Base-by-base conservation (phyloP, 495 filamentous ascomycete genomes). In the Penicillium canescens region DNA sequence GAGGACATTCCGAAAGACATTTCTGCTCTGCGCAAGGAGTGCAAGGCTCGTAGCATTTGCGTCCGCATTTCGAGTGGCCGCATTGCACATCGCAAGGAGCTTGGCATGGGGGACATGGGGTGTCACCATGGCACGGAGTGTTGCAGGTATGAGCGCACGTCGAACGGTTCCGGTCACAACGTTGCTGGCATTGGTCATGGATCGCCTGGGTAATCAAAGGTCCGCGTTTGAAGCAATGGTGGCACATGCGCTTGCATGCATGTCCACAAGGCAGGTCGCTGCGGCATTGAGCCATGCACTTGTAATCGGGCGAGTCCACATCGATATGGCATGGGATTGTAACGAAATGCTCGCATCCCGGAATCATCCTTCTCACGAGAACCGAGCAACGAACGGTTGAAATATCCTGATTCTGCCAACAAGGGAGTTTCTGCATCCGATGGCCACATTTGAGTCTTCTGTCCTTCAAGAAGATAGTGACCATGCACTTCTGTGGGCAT, bases 361-460 rank as follows among this genome's bases (percentile, higher is more conserved):
- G 73, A 6, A 88, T 69, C 0, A 35, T 56, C 50, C 74, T 73
- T 37, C 74, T 55, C 0, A 85, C 72, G 20, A 57, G 46, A 2
- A 63, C 59, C 14, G 66, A 50, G 50, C 78, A 84, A 31, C 55
- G 55, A 28, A 81, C 65, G 4, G 12, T 48, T 6, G 59, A 55
- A 3, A 69, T 60, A 35, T 74, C 60, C 55, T 81, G 81, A 26
- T 70, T 58, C 51, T 80, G 68, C 61, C 78, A 78, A 55, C 87
- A 93, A 8, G 49, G 54, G 20, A 88, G 63, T 3, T 61, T 59
- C 11, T 40, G 49, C n/a, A 68, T 59, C 0, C 59, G 21, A 61
- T 92, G 89, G 0, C 82, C 83, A 59, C 88, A 93, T 8, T 75
- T 69, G 8, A 92, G 73, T 5, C 20, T 9, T 3, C 83, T 66